Base-by-base conservation (phyloP, 441 rosid species). In the Metrosideros polymorpha region DNA sequence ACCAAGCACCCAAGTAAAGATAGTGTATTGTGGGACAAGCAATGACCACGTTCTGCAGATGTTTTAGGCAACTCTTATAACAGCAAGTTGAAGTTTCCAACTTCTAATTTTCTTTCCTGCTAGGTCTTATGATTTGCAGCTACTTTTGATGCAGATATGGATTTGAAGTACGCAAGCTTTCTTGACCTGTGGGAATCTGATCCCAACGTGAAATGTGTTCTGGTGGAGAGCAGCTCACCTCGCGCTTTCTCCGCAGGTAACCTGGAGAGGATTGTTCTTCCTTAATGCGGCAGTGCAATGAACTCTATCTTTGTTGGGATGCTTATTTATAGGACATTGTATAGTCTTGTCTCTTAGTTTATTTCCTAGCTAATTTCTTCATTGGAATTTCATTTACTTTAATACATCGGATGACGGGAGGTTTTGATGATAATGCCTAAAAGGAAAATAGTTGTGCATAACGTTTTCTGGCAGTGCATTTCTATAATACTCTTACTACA, bases 151-250 rank as follows among this genome's bases (percentile, higher is more conserved):
- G 90, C 95, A 97, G 99, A 94, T 24, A 97, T 96, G 98, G 98
- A 96, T 91, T 25, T 92, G 12, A 95, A 88, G 76, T 96, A 93
- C 90, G 94, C 93, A 84, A 90, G 88, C 82, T 91, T 90, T 91
- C 97, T 97, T 83, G 99, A 94, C 15, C 93, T 95, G 85, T 97
- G 99, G 98, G 98, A 96, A 90, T 90, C 92, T 45, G 97, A 97
- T 90, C 95, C 96, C 2, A 90, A 82, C 83, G 97, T 96, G 43
- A 96, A 94, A 87, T 97, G 99, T 90, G 98, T 96, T 42, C 76
- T 97, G 76, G 91, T 96, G 49, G 95, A 96, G 89, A 93, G 98
- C 61, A 93, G 99, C 86, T 86, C 95, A 25, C 89, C 96, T 29
- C 99, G 98, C 12, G 98, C 99, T 49, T 97, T 96, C 84, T 97